Percentiles rank a stretch among this genome's conserved stretches.
Evolutionary conservation across 129 eudicot genomes (phyloP).

Genomic region (Logfia minima): DNA sequence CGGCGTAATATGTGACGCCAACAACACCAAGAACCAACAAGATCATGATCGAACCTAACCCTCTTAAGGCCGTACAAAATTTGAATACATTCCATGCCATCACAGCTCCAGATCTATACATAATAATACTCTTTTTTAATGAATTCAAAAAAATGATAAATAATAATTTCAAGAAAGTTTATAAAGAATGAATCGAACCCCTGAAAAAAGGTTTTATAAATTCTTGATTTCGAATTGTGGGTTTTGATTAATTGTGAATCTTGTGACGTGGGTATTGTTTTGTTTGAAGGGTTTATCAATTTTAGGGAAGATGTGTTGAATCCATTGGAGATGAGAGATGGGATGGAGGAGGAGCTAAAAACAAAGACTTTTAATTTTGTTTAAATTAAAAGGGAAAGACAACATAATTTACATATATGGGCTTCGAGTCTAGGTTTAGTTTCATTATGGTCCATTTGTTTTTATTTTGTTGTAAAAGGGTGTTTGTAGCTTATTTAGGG

Average conservation of each 20-base stretch:
- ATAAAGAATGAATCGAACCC: slow-evolving; percentile 24
- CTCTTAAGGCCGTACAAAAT: slow-evolving; percentile 87
- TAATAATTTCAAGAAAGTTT: background rate
- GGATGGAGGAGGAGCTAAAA: background rate
- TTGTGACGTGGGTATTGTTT: slow-evolving; percentile 28
- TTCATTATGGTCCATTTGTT: background rate
- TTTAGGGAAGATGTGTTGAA: background rate
- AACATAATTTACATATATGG: background rate
- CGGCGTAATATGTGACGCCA: slow-evolving; percentile 91
- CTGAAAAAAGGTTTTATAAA: slow-evolving; percentile 10
- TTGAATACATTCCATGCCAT: slow-evolving; percentile 99
- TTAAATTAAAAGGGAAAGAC: background rate
- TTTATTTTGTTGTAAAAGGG: too few relatives aligned
- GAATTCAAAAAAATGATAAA: background rate
- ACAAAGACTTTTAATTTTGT: background rate
- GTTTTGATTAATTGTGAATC: slow-evolving; percentile 24
- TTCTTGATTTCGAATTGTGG: slow-evolving; percentile 3
- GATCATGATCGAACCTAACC: slow-evolving; percentile 97
- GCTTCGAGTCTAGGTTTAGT: background rate
- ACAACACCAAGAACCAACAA: slow-evolving; percentile 86
- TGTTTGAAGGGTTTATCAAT: slow-evolving; percentile 25
- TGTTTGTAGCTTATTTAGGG: too few relatives aligned
- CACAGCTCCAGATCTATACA: slow-evolving; percentile 94
- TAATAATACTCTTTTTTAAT: slow-evolving; percentile 26
- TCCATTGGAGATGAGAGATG: background rate